A percentile compares a stretch with the other conserved stretches of the same genome.
phyloP scores from a whole-genome alignment of 1,284 basidiomycete genomes.

The Rhodotorula sp. region DNA sequence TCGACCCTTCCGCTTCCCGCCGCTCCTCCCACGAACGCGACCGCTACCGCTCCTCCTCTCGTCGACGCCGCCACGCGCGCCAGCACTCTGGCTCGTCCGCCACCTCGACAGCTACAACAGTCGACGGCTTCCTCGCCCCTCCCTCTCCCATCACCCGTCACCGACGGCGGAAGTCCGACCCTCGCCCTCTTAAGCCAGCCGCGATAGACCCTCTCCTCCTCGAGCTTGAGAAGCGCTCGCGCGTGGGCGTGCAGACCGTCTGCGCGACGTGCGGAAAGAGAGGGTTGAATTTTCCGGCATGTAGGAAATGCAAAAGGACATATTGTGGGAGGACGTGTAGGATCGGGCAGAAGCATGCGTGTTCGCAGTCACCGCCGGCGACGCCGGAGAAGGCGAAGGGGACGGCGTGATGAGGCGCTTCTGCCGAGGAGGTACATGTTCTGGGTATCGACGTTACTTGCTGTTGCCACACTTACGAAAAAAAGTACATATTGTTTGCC shows the following conservation, averaged over 20 bases:
- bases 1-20: not conserved
- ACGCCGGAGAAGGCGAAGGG: not conserved
- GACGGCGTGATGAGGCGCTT: not conserved
- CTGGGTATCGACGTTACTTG: too few species aligned
- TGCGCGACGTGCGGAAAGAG: constrained; percentile 39
- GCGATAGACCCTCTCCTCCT: constrained; percentile 41
- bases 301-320: constrained; percentile 14
- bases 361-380: not conserved
- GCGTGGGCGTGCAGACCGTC: constrained; percentile 38
- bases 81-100: not conserved
- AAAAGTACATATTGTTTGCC: too few species aligned
- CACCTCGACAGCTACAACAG: not conserved
- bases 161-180: too few species aligned
- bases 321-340: constrained; percentile 35
- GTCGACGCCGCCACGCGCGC: not conserved
- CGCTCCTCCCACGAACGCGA: not conserved
- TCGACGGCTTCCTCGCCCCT: not conserved
- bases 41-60: constrained; percentile 1
- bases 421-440: too few species aligned
- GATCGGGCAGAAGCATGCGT: constrained; percentile 1
- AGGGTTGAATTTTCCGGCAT: constrained; percentile 39
- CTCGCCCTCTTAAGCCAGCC: not conserved
- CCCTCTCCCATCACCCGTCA: not conserved
- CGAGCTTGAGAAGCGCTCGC: constrained; percentile 38
- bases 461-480: too few species aligned